Evolutionary conservation across 352 stramenopile genomes (phyloP).

Genomic region (Phytophthora pluvialis): DNA sequence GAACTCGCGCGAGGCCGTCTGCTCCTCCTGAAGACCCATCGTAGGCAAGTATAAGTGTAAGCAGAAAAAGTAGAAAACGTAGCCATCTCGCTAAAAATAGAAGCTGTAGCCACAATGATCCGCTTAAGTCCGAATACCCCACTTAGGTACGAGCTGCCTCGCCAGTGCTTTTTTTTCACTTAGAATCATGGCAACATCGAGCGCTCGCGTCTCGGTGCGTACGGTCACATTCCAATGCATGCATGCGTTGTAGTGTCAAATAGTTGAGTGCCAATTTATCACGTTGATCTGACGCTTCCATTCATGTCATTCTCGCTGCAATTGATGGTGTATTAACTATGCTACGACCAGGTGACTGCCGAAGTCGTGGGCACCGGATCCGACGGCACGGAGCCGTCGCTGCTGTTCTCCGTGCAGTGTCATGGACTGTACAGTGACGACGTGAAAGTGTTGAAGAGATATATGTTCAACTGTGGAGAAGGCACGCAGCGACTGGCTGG

Average conservation of each 20-base stretch:
- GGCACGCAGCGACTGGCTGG: conserved; percentile 70
- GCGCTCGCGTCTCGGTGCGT: conserved; percentile 25
- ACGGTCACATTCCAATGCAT: neutral
- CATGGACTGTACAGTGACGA: conserved; percentile 71
- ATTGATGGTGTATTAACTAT: conserved; percentile 6
- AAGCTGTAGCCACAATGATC: conserved; percentile 3
- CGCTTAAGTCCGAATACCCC: too few species aligned
- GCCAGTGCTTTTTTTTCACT: conserved; percentile 11
- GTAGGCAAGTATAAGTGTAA: neutral
- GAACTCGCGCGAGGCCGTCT: conserved; percentile 48
- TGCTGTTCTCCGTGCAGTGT: conserved; percentile 72
- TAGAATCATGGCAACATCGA: conserved; percentile 10
- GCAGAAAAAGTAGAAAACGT: neutral
- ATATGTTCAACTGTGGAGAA: conserved; percentile 80
- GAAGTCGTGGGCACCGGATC: conserved; percentile 69
- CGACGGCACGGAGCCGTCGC: conserved; percentile 72
- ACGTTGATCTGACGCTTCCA: neutral
- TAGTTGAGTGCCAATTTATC: neutral
- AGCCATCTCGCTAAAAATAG: neutral
- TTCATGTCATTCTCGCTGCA: neutral
- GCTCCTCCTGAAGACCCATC: conserved; percentile 39
- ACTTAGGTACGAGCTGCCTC: conserved; percentile 16
- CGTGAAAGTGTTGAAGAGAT: conserved; percentile 60
- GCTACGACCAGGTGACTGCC: conserved; percentile 42
- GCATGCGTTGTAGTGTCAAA: neutral